Base-by-base conservation (phyloP, 164 flowering plant species). In the Kingdonia uniflora region DNA sequence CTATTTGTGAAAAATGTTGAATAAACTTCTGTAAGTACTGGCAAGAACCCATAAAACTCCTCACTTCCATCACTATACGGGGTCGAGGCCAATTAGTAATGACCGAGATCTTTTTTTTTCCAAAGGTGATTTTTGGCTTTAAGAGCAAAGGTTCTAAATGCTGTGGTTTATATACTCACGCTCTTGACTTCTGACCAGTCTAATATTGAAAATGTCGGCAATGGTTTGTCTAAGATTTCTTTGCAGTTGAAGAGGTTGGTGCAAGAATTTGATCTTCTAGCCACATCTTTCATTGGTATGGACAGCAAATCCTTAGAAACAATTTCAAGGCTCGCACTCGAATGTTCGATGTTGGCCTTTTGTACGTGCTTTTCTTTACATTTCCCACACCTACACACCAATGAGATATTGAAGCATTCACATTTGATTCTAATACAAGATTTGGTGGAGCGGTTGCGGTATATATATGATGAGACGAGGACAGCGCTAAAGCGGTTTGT, bases 301-400 rank as follows among this genome's bases (percentile, higher is more conserved):
- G 89, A 80, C 57, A 35, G 46, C 2, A 67, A 54, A 64, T 82
- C 91, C 62, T 63, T 55, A 29, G 67, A 49, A 54, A 62, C 62
- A 50, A 67, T 87, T 55, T 78, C 87, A 15, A 53, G 69, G 17
- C 74, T 80, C 65, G 85, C 89, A 29, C 58, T 85, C 5, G 64
- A 68, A 66, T 84, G 84, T 71, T 82, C 88, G 2, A 13, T 84
- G 2, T 60, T 90, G 68, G 94, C 95, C 33, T 84, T 90, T 49
- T 57, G 63, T 62, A 55, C 75, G 42, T 74, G 76, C 38, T 77
- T 76, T 62, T 64, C 69, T 41, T 56, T 67, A 46, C 68, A 45
- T 33, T 55, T 65, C 62, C 74, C 76, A 26, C 40, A 57, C 7
- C 23, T 67, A 13, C 57, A 55, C 16, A 16, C 25, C 29, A 19